Conservation (phyloP, 352 stramenopile genomes). For the Plasmopara viticola region DNA sequence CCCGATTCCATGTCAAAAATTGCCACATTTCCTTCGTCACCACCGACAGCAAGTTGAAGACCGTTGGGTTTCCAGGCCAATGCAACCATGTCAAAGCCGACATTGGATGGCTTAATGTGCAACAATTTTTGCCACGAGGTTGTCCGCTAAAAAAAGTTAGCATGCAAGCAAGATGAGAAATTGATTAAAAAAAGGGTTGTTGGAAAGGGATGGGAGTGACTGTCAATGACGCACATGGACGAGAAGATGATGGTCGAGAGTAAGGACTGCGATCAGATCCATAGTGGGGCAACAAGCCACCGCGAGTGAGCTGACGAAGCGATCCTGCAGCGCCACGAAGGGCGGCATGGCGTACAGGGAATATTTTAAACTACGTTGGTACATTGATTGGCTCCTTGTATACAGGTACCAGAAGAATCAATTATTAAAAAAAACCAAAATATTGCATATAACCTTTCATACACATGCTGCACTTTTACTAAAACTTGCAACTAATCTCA, state of each 20-base stretch:
- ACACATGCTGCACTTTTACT: not conserved
- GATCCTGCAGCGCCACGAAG: slow-evolving; percentile 70
- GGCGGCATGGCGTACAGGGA: slow-evolving; percentile 4
- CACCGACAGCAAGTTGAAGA: slow-evolving; percentile 54
- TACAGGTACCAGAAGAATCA: not conserved
- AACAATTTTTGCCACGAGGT: slow-evolving; percentile 73
- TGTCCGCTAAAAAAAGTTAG: slow-evolving; percentile 40
- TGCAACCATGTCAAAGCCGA: slow-evolving; percentile 43
- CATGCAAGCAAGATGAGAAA: not conserved
- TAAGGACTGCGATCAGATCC: slow-evolving; percentile 71
- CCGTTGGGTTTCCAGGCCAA: slow-evolving; percentile 66
- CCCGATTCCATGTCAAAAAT: slow-evolving; percentile 62
- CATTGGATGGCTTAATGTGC: slow-evolving; percentile 57
- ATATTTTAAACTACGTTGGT: not conserved
- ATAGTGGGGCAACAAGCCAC: slow-evolving; percentile 68
- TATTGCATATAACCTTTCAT: not conserved
- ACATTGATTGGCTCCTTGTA: not conserved
- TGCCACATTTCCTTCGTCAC: slow-evolving; percentile 59
- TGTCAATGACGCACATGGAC: slow-evolving; percentile 49
- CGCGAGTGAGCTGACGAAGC: slow-evolving; percentile 43
- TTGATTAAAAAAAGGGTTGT: not conserved
- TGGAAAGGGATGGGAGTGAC: not conserved
- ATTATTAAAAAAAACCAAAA: not conserved
- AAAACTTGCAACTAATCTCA: slow-evolving; percentile 9
- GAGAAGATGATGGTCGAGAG: slow-evolving; percentile 55